These are phyloP conservation scores for Phytophthora pseudosyringae DNA, from an alignment of 352 stramenopile species.

Conservation along the genomic window DNA sequence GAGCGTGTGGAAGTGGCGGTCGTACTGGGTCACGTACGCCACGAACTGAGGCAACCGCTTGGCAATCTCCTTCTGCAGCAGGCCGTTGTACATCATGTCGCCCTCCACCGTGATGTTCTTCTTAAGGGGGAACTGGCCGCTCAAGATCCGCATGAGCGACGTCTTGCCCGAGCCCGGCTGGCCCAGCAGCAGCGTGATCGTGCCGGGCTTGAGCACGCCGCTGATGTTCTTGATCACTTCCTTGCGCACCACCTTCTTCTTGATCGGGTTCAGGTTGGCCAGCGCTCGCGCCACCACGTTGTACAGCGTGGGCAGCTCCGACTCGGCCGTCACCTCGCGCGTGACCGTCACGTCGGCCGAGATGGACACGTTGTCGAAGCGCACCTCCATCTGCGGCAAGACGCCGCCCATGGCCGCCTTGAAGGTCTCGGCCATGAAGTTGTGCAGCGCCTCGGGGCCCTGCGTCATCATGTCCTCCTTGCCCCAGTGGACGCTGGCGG, in stretches of 20 bases:
- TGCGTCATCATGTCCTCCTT: constrained; percentile 25
- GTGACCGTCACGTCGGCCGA: constrained; percentile 33
- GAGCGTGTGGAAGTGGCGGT: constrained; percentile 39
- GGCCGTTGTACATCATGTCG: constrained; percentile 46
- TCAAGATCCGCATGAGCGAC: constrained; percentile 40
- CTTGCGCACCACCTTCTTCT: background rate
- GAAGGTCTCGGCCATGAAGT: constrained; percentile 38
- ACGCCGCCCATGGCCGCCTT: constrained; percentile 44
- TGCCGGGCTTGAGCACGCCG: no score
- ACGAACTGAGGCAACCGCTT: constrained; percentile 43
- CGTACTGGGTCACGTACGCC: constrained; percentile 41
- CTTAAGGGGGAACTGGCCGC: constrained; percentile 34
- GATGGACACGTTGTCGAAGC: no score
- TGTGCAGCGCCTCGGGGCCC: constrained; percentile 45
- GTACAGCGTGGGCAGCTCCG: constrained; percentile 23
- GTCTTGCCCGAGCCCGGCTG: constrained; percentile 32
- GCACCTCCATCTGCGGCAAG: constrained; percentile 41
- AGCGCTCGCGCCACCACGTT: no score
- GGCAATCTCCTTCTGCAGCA: constrained; percentile 26
- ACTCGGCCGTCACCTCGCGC: constrained; percentile 26
- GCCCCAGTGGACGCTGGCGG: constrained; percentile 32
- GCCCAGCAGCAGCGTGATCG: no score
- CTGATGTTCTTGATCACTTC: no score
- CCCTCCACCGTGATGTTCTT: constrained; percentile 40
- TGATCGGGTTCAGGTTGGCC: background rate